Evolutionary conservation across 2,329 filamentous ascomycete genomes (phyloP).

Genomic region (Arachnomyces sp.): DNA sequence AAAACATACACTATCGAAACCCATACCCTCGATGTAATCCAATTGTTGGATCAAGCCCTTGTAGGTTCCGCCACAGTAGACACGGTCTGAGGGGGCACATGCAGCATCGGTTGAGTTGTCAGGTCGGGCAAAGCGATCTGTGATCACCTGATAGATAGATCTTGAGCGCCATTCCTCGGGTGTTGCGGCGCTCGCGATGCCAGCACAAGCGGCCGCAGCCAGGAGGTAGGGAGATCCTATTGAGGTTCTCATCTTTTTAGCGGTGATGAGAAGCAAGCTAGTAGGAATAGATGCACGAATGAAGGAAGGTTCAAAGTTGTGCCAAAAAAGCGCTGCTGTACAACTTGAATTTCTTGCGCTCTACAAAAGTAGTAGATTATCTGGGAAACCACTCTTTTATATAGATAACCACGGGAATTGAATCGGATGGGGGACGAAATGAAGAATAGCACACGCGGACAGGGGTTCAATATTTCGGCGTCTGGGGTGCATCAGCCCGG

Average conservation of each 20-base stretch:
- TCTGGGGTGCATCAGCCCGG: too few species aligned
- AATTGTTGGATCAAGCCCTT: conserved; percentile 41
- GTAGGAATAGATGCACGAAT: too few species aligned
- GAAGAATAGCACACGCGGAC: too few species aligned
- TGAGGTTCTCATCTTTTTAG: conserved; percentile 1
- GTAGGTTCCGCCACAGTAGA: conserved; percentile 48
- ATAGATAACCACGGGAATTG: too few species aligned
- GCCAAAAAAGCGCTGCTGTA: too few species aligned
- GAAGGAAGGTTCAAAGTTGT: too few species aligned
- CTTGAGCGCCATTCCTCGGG: conserved; percentile 32
- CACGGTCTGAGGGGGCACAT: conserved; percentile 23
- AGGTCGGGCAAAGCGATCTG: conserved; percentile 39
- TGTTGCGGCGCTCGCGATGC: conserved; percentile 16
- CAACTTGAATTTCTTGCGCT: too few species aligned
- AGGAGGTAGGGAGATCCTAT: conserved; percentile 7
- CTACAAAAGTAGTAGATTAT: too few species aligned
- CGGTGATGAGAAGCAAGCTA: too few species aligned
- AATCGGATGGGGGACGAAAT: too few species aligned
- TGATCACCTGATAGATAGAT: conserved; percentile 41
- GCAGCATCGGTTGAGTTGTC: conserved; percentile 28
- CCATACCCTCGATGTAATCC: conserved; percentile 45
- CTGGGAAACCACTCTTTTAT: too few species aligned
- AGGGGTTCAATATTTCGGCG: too few species aligned
- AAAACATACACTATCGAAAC: conserved; percentile 44
- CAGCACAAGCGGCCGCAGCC: conserved; percentile 3